Percentiles rank a stretch among this genome's conserved stretches.
Evolutionary conservation across 352 stramenopile species (phyloP).

Genomic region (Pythium coloratum): DNA sequence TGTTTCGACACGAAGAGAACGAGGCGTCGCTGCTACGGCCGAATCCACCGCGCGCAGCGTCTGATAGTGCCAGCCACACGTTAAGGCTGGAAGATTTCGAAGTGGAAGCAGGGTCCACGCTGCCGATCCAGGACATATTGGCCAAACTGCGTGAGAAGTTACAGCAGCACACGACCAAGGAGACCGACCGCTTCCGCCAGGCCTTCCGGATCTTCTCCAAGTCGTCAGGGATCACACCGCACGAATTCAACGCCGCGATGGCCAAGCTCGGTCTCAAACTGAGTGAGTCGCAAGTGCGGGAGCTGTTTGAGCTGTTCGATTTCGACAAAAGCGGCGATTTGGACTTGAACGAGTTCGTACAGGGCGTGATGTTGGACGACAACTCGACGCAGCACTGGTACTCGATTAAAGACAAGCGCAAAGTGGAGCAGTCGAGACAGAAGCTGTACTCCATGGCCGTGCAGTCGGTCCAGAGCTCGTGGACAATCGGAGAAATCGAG

Average conservation of each 20-base stretch:
- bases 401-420: constrained; percentile 52
- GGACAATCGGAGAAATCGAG: constrained; percentile 78
- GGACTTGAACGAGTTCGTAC: constrained; percentile 80
- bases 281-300: constrained; percentile 45
- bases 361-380: constrained; percentile 77
- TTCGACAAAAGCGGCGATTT: constrained; percentile 77
- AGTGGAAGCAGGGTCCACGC: constrained; percentile 36
- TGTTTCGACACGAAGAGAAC: constrained; percentile 50
- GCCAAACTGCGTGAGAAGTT: constrained; percentile 57
- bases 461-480: constrained; percentile 64
- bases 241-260: constrained; percentile 58
- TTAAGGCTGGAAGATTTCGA: constrained; percentile 24
- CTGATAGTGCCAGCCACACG: neutral
- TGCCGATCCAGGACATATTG: constrained; percentile 64
- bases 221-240: constrained; percentile 48
- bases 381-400: constrained; percentile 56
- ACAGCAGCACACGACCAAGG: constrained; percentile 65
- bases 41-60: constrained; percentile 3
- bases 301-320: constrained; percentile 73
- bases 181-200: constrained; percentile 73
- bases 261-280: constrained; percentile 57
- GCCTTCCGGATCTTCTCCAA: constrained; percentile 75
- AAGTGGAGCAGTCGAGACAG: constrained; percentile 46
- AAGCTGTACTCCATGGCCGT: constrained; percentile 67
- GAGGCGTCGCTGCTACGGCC: constrained; percentile 24